Conservation (phyloP, 257 asterid genomes). For the Fraxinus quadrangulata region DNA sequence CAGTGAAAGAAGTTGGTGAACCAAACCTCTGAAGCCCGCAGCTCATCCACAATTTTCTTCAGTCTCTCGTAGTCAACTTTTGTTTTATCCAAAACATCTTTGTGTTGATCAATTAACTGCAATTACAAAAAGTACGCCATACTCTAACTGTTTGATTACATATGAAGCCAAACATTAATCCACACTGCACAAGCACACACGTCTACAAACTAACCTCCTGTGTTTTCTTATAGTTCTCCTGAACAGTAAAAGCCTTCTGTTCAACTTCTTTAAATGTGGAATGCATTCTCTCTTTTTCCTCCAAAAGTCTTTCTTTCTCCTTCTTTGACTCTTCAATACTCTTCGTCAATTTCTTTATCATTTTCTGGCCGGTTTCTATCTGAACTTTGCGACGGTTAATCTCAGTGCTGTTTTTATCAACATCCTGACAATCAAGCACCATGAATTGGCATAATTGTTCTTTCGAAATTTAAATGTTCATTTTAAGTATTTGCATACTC, state of each 20-base stretch:
- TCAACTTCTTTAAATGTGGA: constrained; percentile 77
- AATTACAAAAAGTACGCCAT: constrained; percentile 18
- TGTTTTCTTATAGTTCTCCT: constrained; percentile 74
- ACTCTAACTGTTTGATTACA: not conserved
- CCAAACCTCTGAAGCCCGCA: constrained; percentile 86
- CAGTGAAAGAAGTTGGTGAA: constrained; percentile 3
- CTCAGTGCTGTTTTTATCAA: constrained; percentile 74
- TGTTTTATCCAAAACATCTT: constrained; percentile 62
- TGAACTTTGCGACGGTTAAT: constrained; percentile 84
- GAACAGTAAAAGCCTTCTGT: constrained; percentile 78
- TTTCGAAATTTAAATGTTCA: constrained; percentile 9
- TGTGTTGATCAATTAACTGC: constrained; percentile 81
- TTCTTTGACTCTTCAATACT: constrained; percentile 77
- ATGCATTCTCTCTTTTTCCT: constrained; percentile 57
- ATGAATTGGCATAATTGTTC: constrained; percentile 5
- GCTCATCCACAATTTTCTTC: constrained; percentile 79
- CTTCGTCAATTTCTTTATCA: constrained; percentile 65
- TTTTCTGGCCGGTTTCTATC: constrained; percentile 82
- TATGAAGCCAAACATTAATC: not conserved
- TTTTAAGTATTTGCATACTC: constrained; percentile 36
- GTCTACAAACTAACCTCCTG: constrained; percentile 57
- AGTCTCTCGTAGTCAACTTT: constrained; percentile 73
- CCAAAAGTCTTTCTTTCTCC: constrained; percentile 65
- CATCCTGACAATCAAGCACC: constrained; percentile 52
- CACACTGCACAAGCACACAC: not conserved